Percentiles rank a stretch among this genome's conserved stretches.
Conservation (phyloP, 805 yeast species). For the Zygosaccharomyces bisporus region DNA sequence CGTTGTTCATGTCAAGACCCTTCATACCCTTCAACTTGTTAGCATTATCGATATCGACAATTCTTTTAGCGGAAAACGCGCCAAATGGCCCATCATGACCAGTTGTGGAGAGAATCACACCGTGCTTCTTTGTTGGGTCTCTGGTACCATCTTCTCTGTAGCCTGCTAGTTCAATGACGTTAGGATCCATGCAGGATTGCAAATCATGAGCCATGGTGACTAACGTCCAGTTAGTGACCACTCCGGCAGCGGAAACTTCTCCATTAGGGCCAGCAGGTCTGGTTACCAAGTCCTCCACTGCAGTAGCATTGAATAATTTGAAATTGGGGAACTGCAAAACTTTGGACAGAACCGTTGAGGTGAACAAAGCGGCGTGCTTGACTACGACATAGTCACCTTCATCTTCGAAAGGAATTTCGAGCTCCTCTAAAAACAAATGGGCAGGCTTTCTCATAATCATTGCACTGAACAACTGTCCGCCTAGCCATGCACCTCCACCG, state of each 20-base stretch:
- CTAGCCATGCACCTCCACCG: constrained; percentile 79
- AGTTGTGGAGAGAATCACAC: constrained; percentile 64
- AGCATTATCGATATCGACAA: constrained; percentile 46
- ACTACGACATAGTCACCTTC: constrained; percentile 79
- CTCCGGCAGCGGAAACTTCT: constrained; percentile 67
- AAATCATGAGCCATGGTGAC: constrained; percentile 72
- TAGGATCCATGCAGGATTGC: constrained; percentile 81
- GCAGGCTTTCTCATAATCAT: constrained; percentile 81
- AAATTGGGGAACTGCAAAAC: constrained; percentile 70
- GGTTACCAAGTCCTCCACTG: constrained; percentile 76
- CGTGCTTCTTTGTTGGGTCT: constrained; percentile 37
- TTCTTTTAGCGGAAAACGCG: constrained; percentile 72
- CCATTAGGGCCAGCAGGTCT: constrained; percentile 56
- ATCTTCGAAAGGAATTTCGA: constrained; percentile 66
- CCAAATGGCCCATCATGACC: constrained; percentile 87
- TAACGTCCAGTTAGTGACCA: constrained; percentile 79
- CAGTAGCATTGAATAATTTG: constrained; percentile 73
- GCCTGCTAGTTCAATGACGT: constrained; percentile 58
- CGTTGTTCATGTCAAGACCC: constrained; percentile 73
- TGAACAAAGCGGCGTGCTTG: constrained; percentile 75
- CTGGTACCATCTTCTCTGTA: constrained; percentile 33
- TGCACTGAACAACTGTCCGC: constrained; percentile 73
- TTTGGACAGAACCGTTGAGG: constrained; percentile 65
- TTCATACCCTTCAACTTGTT: constrained; percentile 64
- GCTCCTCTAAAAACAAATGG: constrained; percentile 59